Evolutionary conservation across 768 basidiomycete genomes (phyloP).

Genomic region (Phlebiopsis gigantea): DNA sequence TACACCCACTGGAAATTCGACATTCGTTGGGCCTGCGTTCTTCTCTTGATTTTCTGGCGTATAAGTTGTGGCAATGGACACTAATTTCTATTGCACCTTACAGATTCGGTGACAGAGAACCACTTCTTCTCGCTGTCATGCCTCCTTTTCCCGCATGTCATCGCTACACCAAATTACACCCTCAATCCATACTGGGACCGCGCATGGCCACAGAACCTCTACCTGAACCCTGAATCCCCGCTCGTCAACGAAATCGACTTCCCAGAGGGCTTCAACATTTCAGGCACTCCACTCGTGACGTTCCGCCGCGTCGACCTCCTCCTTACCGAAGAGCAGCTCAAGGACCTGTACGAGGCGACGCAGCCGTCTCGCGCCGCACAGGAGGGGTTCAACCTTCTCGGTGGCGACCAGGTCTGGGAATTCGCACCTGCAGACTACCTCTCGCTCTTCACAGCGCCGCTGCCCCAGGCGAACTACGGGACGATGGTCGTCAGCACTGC

Average conservation of each 20-base stretch:
- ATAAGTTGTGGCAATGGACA: not conserved
- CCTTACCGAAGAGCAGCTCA: constrained; percentile 42
- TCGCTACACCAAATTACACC: constrained; percentile 58
- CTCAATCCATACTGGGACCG: constrained; percentile 52
- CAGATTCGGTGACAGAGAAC: constrained; percentile 67
- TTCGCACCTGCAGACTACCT: constrained; percentile 49
- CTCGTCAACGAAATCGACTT: constrained; percentile 37
- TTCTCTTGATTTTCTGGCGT: not conserved
- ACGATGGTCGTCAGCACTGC: constrained; percentile 61
- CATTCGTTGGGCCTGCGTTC: not conserved
- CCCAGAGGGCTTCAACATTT: constrained; percentile 50
- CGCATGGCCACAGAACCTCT: constrained; percentile 60
- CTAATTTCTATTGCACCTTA: not conserved
- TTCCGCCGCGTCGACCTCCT: constrained; percentile 65
- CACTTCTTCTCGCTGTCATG: constrained; percentile 75
- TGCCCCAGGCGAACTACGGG: constrained; percentile 48
- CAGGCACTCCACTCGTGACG: constrained; percentile 53
- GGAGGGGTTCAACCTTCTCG: constrained; percentile 40
- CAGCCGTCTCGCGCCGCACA: constrained; percentile 18
- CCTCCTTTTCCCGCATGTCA: constrained; percentile 59
- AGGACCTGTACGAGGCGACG: constrained; percentile 33
- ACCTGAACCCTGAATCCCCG: constrained; percentile 52
- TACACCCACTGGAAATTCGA: not conserved
- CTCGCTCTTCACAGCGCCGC: constrained; percentile 39
- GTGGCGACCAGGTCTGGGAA: constrained; percentile 51